phyloP scores from a whole-genome alignment of 2,329 filamentous ascomycete genomes.

The Aspergillus brunneoviolaceus region DNA sequence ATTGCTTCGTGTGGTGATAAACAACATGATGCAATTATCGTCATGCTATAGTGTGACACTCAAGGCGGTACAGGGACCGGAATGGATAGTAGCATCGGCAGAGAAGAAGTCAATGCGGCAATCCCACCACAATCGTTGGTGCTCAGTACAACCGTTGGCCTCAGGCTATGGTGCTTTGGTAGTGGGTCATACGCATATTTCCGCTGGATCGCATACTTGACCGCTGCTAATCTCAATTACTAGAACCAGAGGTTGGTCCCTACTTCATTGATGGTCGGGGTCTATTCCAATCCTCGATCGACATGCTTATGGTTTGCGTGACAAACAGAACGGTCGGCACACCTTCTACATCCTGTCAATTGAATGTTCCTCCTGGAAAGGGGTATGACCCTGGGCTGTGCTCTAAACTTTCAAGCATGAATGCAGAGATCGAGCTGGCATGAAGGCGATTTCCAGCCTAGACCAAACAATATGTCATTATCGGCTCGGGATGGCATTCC shows the following conservation, averaged over 20 bases:
- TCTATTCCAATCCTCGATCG: neutral
- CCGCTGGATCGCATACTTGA: neutral
- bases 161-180: neutral
- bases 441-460: neutral
- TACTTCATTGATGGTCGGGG: neutral
- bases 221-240: neutral
- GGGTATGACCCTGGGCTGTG: neutral
- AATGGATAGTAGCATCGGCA: neutral
- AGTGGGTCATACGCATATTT: conserved; percentile 2
- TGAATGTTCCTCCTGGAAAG: neutral
- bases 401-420: neutral
- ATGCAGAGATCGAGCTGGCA: neutral
- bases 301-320: neutral
- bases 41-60: neutral
- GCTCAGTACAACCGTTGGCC: neutral
- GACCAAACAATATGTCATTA: neutral
- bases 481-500: neutral
- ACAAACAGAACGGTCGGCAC: neutral
- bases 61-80: neutral
- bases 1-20: neutral
- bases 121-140: neutral
- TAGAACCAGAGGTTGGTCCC: neutral
- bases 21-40: neutral
- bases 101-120: neutral
- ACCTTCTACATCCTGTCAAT: neutral